phyloP scores from a whole-genome alignment of 2,329 filamentous ascomycete species.

The Paracoccidioides lutzii region DNA sequence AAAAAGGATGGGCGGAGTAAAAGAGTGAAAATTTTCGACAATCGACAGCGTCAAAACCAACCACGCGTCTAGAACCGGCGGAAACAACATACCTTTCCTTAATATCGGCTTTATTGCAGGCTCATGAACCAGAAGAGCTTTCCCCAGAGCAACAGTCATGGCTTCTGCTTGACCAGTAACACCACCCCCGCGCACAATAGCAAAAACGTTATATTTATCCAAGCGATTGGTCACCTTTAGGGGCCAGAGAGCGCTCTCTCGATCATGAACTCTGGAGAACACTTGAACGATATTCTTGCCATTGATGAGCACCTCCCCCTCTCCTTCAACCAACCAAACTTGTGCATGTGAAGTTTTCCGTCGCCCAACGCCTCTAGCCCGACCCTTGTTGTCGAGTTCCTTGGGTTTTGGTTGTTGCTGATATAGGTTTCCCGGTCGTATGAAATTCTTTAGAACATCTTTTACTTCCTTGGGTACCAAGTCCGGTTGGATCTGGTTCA shows the following conservation, averaged over 20 bases:
- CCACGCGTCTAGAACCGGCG: neutral
- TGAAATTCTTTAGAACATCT: conserved; percentile 54
- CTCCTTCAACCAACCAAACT: conserved; percentile 83
- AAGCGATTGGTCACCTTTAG: conserved; percentile 68
- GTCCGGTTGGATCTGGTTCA: conserved; percentile 74
- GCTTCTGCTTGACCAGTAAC: conserved; percentile 93
- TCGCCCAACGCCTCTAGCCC: conserved; percentile 66
- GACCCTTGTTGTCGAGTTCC: conserved; percentile 61
- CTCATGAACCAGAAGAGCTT: conserved; percentile 80
- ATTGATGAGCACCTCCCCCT: conserved; percentile 80
- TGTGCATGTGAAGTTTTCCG: conserved; percentile 78
- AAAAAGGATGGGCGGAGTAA: conserved; percentile 3
- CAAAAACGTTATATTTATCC: conserved; percentile 97
- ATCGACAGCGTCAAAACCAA: neutral
- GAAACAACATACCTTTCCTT: conserved; percentile 60
- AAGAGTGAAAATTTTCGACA: neutral
- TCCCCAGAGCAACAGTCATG: conserved; percentile 76
- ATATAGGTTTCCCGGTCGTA: conserved; percentile 60
- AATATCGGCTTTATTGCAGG: conserved; percentile 78
- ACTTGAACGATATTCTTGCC: conserved; percentile 69
- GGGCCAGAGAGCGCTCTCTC: conserved; percentile 88
- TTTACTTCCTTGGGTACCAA: conserved; percentile 60
- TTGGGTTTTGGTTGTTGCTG: conserved; percentile 47
- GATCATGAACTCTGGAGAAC: conserved; percentile 81
- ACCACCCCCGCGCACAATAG: conserved; percentile 69